Evolutionary conservation across 2,329 filamentous ascomycete species (phyloP), one percentile per base, ranked within the genome.

Genomic region (Sporothrix schenckii): DNA sequence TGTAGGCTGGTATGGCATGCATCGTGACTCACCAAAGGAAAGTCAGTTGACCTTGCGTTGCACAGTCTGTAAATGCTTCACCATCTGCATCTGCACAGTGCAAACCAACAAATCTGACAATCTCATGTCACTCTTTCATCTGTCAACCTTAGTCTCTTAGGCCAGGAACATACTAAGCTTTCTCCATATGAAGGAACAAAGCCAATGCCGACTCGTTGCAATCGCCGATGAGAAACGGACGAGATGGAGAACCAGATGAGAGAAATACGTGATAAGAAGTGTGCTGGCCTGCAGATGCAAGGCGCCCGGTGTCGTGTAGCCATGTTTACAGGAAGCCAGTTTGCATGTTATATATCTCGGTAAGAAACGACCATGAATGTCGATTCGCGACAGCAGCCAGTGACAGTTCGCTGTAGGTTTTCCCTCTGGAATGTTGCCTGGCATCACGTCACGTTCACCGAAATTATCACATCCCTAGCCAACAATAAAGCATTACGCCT

Each of bases 11-110:
- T 27, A 19, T 24, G 56, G 56, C 39, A 47, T 56, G 53, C 53
- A 60, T 49, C 53, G 53, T 68, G 66, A 68, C 53, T 68, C 66
- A 68, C 66, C 66, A 30, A 34, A 56, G 52, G 39, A n/a, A 41
- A 50, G 66, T 68, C 66, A 68, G 52, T 44, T 49, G 66, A 60
- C 66, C 66, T 30, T 19, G 4, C 16, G 7, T 34, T 65, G 39
- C 58, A 63, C 34, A 27, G 21, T 27, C 39, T 44, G 19, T 39
- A 7, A 6, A 34, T 7, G 34, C 41, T 16, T 47, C 13, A 60
- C 16, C 21, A 34, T 41, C 34, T 21, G 19, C 2, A 54, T 27
- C 11, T 24, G 10, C 24, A 56, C 27, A 56, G 53, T 56, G 41
- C 41, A 44, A 10, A 44, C 41, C 41, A 10, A 44, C 41, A 44